These are phyloP conservation scores for Punctularia strigosozonata DNA, from an alignment of 768 basidiomycete species.

Conservation along the genomic window DNA sequence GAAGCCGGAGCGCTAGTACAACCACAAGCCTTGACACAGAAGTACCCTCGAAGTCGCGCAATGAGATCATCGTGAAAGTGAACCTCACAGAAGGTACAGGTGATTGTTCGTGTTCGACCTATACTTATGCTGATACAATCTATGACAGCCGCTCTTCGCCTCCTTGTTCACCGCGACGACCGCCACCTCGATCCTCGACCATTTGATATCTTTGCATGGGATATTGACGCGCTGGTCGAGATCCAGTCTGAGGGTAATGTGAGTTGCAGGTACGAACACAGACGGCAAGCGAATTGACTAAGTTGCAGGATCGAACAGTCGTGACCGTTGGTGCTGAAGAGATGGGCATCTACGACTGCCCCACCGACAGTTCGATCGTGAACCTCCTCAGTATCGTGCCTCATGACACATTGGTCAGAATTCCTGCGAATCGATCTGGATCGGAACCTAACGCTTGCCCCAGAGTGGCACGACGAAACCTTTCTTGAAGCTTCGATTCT, in stretches of 20 bases:
- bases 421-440: not conserved
- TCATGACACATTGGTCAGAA: conserved; percentile 46
- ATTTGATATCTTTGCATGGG: conserved; percentile 48
- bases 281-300: not conserved
- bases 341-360: conserved; percentile 39
- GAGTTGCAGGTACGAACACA: conserved; percentile 3
- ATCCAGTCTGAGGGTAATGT: conserved; percentile 66
- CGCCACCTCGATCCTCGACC: conserved; percentile 22
- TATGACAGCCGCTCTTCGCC: too few species aligned
- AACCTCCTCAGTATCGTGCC: conserved; percentile 44
- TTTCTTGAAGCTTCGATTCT: conserved; percentile 52
- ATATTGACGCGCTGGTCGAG: conserved; percentile 53
- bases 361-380: conserved; percentile 16
- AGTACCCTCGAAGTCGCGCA: conserved; percentile 8
- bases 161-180: not conserved
- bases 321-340: conserved; percentile 55
- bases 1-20: conserved; percentile 31
- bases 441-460: conserved; percentile 3
- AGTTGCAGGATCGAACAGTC: conserved; percentile 53
- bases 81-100: conserved; percentile 30
- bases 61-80: conserved; percentile 40
- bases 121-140: too few species aligned
- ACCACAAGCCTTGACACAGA: conserved; percentile 24
- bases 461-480: conserved; percentile 25
- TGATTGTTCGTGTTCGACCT: too few species aligned